phyloP scores from a whole-genome alignment of 2,329 filamentous ascomycete species.

The Trichophyton schoenleinii region DNA sequence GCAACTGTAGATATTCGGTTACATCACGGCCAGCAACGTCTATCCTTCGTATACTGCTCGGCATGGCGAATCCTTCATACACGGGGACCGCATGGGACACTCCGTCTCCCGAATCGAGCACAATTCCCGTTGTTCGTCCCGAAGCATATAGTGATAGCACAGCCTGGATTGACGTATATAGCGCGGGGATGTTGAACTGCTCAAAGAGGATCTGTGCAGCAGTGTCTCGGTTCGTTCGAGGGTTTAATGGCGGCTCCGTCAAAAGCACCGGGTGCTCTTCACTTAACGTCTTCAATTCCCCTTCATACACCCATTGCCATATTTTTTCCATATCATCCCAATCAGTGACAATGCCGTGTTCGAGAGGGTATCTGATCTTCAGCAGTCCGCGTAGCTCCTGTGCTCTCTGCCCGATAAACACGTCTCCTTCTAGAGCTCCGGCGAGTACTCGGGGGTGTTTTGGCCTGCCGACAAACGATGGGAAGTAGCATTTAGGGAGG shows the following conservation, averaged over 20 bases:
- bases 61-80: constrained; percentile 95
- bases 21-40: constrained; percentile 94
- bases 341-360: constrained; percentile 96
- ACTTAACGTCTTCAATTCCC: constrained; percentile 89
- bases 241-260: constrained; percentile 91
- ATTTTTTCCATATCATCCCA: constrained; percentile 99
- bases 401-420: constrained; percentile 89
- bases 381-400: constrained; percentile 82
- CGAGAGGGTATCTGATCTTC: constrained; percentile 90
- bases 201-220: constrained; percentile 97
- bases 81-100: constrained; percentile 96
- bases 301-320: constrained; percentile 95
- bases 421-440: constrained; percentile 90
- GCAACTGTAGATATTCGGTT: constrained; percentile 83
- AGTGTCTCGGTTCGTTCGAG: constrained; percentile 85
- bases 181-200: constrained; percentile 92
- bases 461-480: constrained; percentile 89
- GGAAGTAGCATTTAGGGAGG: constrained; percentile 90
- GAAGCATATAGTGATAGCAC: constrained; percentile 93
- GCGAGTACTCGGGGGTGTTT: constrained; percentile 92
- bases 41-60: constrained; percentile 86
- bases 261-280: constrained; percentile 97
- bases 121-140: constrained; percentile 88
- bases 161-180: constrained; percentile 95
- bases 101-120: constrained; percentile 88